A percentile compares a stretch with the other conserved stretches of the same genome.
phyloP scores from a whole-genome alignment of 768 basidiomycete species.

The Auricularia sp. region DNA sequence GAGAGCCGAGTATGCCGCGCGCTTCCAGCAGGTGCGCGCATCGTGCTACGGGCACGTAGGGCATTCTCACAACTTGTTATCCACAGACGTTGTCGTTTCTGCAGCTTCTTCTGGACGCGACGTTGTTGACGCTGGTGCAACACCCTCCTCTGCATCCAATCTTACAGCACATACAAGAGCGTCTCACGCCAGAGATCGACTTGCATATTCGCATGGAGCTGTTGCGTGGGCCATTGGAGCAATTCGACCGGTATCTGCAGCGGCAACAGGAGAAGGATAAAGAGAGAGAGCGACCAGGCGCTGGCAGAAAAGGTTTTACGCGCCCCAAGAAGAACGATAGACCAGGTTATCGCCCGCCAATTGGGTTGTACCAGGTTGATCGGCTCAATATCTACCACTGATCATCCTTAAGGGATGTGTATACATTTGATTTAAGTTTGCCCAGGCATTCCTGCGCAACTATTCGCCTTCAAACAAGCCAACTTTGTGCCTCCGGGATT shows the following conservation, averaged over 20 bases:
- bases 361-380: conserved; percentile 65
- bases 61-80: neutral
- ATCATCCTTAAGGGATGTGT: neutral
- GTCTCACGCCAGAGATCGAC: conserved; percentile 12
- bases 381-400: conserved; percentile 45
- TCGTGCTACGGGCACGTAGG: neutral
- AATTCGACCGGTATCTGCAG: conserved; percentile 37
- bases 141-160: conserved; percentile 48
- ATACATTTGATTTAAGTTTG: neutral
- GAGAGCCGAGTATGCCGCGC: conserved; percentile 17
- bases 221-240: conserved; percentile 53
- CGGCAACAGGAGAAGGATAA: conserved; percentile 39
- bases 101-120: conserved; percentile 60
- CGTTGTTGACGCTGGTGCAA: conserved; percentile 57
- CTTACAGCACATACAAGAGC: conserved; percentile 39
- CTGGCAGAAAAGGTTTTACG: conserved; percentile 44
- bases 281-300: conserved; percentile 20
- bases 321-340: conserved; percentile 30
- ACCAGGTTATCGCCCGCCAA: conserved; percentile 4
- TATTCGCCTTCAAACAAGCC: conserved; percentile 20
- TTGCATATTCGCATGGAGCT: conserved; percentile 22
- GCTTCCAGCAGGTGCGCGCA: neutral
- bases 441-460: too few species aligned
- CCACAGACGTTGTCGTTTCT: conserved; percentile 49
- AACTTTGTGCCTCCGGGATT: conserved; percentile 17